Percentiles rank a stretch among this genome's conserved stretches.
Evolutionary conservation across 2,329 filamentous ascomycete genomes (phyloP).

Genomic region (Elsinoe ampelina): DNA sequence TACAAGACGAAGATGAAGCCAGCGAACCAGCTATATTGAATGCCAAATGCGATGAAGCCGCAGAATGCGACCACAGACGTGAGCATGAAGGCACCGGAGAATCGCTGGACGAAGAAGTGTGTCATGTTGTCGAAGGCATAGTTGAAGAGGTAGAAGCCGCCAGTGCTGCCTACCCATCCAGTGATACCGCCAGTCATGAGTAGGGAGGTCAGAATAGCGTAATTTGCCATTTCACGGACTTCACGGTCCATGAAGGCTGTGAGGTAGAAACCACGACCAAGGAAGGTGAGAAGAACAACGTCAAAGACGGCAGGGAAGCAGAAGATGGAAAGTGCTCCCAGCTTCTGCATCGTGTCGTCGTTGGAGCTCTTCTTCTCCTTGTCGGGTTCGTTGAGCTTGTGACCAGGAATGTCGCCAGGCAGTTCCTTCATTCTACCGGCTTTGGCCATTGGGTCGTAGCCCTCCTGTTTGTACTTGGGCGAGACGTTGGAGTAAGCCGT

Average conservation of each 20-base stretch:
- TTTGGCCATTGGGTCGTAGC: constrained; percentile 14
- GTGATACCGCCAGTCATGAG: constrained; percentile 52
- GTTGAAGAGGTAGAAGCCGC: constrained; percentile 46
- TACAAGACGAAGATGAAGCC: constrained; percentile 53
- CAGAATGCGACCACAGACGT: constrained; percentile 16
- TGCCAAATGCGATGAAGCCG: constrained; percentile 17
- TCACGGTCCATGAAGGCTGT: constrained; percentile 44
- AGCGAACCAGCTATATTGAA: constrained; percentile 14
- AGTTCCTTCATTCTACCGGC: constrained; percentile 14
- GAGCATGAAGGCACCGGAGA: constrained; percentile 15
- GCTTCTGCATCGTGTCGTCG: constrained; percentile 10
- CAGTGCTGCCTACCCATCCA: constrained; percentile 54
- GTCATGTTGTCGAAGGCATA: constrained; percentile 18
- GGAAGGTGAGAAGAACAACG: constrained; percentile 49
- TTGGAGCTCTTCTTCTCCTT: constrained; percentile 8
- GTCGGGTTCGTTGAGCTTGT: constrained; percentile 15
- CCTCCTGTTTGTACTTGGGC: constrained; percentile 17
- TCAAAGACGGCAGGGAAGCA: constrained; percentile 54
- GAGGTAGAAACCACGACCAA: constrained; percentile 53
- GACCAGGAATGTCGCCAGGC: constrained; percentile 14
- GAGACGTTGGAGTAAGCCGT: constrained; percentile 21
- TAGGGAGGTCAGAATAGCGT: constrained; percentile 25
- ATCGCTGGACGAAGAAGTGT: constrained; percentile 16
- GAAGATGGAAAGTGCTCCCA: constrained; percentile 38
- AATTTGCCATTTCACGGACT: constrained; percentile 14